Evolutionary conservation across 176 grass and related monocot species (phyloP), one percentile per base, ranked within the genome.

Genomic region (bread wheat (Triticum aestivum)): DNA sequence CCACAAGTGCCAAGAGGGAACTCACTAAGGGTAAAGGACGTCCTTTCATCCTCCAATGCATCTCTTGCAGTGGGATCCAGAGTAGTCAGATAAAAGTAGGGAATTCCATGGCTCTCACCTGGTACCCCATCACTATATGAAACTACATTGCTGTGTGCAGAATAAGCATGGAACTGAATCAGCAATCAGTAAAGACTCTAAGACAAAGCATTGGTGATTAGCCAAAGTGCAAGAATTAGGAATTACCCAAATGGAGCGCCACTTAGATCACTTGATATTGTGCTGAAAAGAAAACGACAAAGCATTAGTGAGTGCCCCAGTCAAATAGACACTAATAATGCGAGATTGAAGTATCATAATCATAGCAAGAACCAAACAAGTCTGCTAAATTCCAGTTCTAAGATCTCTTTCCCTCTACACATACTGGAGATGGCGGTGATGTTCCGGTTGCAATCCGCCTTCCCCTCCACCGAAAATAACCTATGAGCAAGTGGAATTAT

Each of bases 171-270:
- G 34, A 66, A 86, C 41, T 72, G 38, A 34, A 3, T 85, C 65
- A 74, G 41, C 11, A 88, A 74, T 65, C 32, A 78, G 23, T 61
- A 69, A 74, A 89, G 42, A 54, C 15, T 66, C 75, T 12, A 74
- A 35, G 30, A 24, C 67, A 39, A 82, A 7, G 17, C 18, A 20
- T 33, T 39, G 74, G 49, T 42, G 65, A 61, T 76, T 23, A 41
- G 82, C 27, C 67, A 42, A 52, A 61, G 17, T 5, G 35, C 11
- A 24, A 81, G 2, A 70, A 76, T 65, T 85, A 15, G 27, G 38
- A 61, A 85, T 96, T 96, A 98, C 97, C 97, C 97, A 34, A 98
- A 98, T 30, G 96, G 96, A 94, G 96, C 81, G 83, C 93, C 96
- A 7, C 77, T 81, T 77, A 96, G 75, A 61, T 96, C 90, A 85